A percentile compares a stretch with the other conserved stretches of the same genome.
phyloP scores from a whole-genome alignment of 2,329 filamentous ascomycete species.

The Sordariomycetes sp. region DNA sequence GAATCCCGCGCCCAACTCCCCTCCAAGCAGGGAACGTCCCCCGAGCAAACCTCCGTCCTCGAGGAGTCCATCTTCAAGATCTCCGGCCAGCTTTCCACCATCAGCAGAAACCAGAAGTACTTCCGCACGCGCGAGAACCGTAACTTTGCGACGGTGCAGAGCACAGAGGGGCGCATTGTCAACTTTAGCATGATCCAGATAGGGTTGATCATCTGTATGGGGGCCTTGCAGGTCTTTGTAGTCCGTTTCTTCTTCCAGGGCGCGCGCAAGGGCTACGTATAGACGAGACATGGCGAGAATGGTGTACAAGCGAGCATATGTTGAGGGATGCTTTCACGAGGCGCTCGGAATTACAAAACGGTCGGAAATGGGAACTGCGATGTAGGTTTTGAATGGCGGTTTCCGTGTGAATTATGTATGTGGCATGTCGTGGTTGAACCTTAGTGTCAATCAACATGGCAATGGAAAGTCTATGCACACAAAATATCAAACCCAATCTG shows the following conservation, averaged over 20 bases:
- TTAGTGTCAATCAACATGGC: slow-evolving; percentile 8
- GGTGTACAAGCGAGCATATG: slow-evolving; percentile 11
- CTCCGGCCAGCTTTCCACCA: slow-evolving; percentile 84
- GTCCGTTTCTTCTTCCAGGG: slow-evolving; percentile 98
- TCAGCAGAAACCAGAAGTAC: slow-evolving; percentile 97
- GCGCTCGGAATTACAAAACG: slow-evolving; percentile 16
- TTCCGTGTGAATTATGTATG: too few relatives aligned
- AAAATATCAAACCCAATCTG: too few relatives aligned
- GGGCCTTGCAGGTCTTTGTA: slow-evolving; percentile 90
- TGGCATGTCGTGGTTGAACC: too few relatives aligned
- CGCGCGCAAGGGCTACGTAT: slow-evolving; percentile 62
- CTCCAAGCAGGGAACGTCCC: slow-evolving; percentile 76
- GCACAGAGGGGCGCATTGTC: slow-evolving; percentile 91
- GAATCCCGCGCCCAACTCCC: slow-evolving; percentile 75
- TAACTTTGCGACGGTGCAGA: slow-evolving; percentile 96
- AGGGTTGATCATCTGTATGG: slow-evolving; percentile 88
- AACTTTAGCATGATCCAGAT: slow-evolving; percentile 96
- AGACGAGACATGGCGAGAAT: slow-evolving; percentile 16
- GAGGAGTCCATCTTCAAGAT: slow-evolving; percentile 96
- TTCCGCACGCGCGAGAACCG: slow-evolving; percentile 98
- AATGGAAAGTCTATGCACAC: not conserved
- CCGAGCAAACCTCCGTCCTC: slow-evolving; percentile 80
- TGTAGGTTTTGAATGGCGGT: slow-evolving; percentile 2
- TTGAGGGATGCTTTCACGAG: too few relatives aligned
- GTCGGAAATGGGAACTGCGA: not conserved